These are phyloP conservation scores for Teratosphaeria destructans DNA, from an alignment of 2,329 filamentous ascomycete species.

Conservation along the genomic window DNA sequence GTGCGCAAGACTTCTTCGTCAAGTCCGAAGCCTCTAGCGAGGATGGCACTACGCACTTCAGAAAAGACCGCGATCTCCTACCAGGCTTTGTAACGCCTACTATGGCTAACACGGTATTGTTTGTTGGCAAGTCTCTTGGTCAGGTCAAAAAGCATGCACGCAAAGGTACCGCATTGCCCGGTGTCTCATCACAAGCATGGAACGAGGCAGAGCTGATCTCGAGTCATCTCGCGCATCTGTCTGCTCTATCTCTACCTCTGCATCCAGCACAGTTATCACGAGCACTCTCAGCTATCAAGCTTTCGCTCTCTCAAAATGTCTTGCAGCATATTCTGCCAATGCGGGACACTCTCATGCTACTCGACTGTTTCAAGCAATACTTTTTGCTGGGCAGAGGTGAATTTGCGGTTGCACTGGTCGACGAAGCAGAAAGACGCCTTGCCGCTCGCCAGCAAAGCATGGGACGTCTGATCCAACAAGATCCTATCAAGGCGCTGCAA, in stretches of 20 bases:
- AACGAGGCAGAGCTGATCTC: slow-evolving; percentile 52
- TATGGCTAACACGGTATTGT: slow-evolving; percentile 74
- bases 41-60: slow-evolving; percentile 40
- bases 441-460: slow-evolving; percentile 59
- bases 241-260: slow-evolving; percentile 62
- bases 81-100: slow-evolving; percentile 68
- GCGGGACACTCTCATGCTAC: slow-evolving; percentile 62
- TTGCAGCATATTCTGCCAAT: slow-evolving; percentile 74
- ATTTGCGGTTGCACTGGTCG: slow-evolving; percentile 77
- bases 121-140: slow-evolving; percentile 81
- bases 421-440: slow-evolving; percentile 72
- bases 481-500: slow-evolving; percentile 42
- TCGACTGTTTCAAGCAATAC: slow-evolving; percentile 73
- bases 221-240: slow-evolving; percentile 58
- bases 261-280: slow-evolving; percentile 58
- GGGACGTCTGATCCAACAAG: slow-evolving; percentile 42
- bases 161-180: not conserved
- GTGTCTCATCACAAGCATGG: slow-evolving; percentile 2
- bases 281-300: slow-evolving; percentile 64
- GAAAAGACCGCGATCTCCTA: slow-evolving; percentile 49
- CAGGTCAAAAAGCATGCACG: slow-evolving; percentile 46
- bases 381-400: slow-evolving; percentile 81
- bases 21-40: slow-evolving; percentile 10
- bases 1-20: slow-evolving; percentile 80
- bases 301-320: slow-evolving; percentile 73